These are phyloP conservation scores for Cornus controversa DNA, from an alignment of 148 eudicot genomes.

Conservation along the genomic window DNA sequence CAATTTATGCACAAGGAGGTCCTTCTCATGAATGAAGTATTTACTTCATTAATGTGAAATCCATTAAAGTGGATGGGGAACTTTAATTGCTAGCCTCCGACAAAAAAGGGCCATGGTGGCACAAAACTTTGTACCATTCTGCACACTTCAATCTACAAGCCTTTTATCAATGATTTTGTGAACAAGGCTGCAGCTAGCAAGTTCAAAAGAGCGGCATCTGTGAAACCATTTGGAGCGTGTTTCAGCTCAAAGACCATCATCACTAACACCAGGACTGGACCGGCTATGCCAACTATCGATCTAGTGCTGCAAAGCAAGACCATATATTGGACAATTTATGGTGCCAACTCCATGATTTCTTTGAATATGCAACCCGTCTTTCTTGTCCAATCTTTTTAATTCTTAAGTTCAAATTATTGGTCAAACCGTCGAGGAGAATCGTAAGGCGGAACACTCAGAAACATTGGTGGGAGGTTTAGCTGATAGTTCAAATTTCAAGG, in stretches of 20 bases:
- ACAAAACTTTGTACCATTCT: conserved; percentile 32
- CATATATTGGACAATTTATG: conserved; percentile 33
- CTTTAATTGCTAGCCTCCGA: conserved; percentile 18
- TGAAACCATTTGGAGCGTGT: conserved; percentile 33
- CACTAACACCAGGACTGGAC: conserved; percentile 18
- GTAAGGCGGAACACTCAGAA: no score
- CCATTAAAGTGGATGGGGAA: conserved; percentile 22
- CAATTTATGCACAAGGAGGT: neutral
- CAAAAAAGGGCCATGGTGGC: conserved; percentile 27
- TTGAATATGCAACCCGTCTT: no score
- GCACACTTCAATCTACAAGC: conserved; percentile 23
- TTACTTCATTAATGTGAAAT: conserved; percentile 25
- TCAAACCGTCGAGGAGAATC: no score
- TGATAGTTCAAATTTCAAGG: no score
- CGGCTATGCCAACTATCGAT: conserved; percentile 28
- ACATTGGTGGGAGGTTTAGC: no score
- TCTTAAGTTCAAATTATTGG: no score
- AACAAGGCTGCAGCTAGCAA: conserved; percentile 18
- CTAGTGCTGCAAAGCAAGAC: conserved; percentile 22
- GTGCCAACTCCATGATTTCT: conserved; percentile 37
- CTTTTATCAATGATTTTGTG: conserved; percentile 20
- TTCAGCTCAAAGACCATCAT: conserved; percentile 17
- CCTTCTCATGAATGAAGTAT: conserved; percentile 26
- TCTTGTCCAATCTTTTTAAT: no score
- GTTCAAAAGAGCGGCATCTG: conserved; percentile 19